Base-by-base conservation (phyloP, 139 green algal genomes). In the Coelastrella sp. region DNA sequence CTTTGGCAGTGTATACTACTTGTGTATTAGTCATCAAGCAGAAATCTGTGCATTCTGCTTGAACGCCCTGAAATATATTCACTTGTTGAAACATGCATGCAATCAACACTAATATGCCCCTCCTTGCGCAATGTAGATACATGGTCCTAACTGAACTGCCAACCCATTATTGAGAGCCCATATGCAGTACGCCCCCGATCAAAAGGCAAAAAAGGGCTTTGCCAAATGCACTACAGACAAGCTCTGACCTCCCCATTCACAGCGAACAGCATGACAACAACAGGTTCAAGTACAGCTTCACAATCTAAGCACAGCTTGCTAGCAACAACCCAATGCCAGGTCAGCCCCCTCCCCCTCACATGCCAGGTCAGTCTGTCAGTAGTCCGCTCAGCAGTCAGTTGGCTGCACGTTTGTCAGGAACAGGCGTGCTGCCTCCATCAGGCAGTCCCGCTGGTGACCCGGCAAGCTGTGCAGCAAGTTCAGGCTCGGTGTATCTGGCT, bases 401-500 rank as follows among this genome's bases (percentile, higher is more conserved):
- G 16, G 16, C 68, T 76, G 68, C 16, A 76, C 17, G 68, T 76
- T 88, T 47, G 64, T 65, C 82, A 88, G 32, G 65, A 79, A 88
- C 14, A 88, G 64, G 23, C 82, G 82, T 3, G 82, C 82, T 11
- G 82, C 82, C 82, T 88, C 82, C 64, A 88, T 78, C 13, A 88
- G 65, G 65, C 82, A 88, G 16, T 88, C 82, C 16, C 82, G 82
- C 64, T 78, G 82, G 20, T 79, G 82, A 11, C 65, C 82, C 19
- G 82, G 82, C 82, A 88, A 65, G 16, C 32, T 73, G 16, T 78
- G 64, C 22, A 88, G 82, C 82, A 88, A 65, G 16, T 22, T 79
- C 4, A 88, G 82, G 32, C 64, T 79, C 11, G 82, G 82, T 7
- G 82, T 88, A 22, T 88, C 82, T 64, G 82, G 82, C 82, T 88